Evolutionary conservation across 75 land plant species (phyloP).

Genomic region (Pinus tabuliformis): DNA sequence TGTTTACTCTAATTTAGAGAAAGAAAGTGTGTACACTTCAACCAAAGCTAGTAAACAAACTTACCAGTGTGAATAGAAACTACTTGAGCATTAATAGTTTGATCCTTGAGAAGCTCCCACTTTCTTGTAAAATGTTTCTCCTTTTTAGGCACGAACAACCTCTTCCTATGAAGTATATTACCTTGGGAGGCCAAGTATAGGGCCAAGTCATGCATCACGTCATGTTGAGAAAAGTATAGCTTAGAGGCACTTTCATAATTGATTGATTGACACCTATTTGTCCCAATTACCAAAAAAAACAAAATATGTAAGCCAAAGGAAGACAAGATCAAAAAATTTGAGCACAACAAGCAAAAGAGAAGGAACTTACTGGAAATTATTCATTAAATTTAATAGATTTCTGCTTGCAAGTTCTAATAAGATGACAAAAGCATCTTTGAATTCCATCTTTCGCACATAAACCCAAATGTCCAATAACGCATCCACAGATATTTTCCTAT

Average conservation of each 20-base stretch:
- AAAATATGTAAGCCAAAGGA: too few species aligned
- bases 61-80: slow-evolving; percentile 65
- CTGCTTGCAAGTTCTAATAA: slow-evolving; percentile 50
- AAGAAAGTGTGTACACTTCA: too few species aligned
- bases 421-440: slow-evolving; percentile 48
- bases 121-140: slow-evolving; percentile 41
- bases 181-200: slow-evolving; percentile 26
- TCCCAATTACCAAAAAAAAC: neutral
- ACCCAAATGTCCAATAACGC: slow-evolving; percentile 55
- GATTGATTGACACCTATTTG: neutral
- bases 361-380: neutral
- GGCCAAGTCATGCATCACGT: slow-evolving; percentile 59
- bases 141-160: slow-evolving; percentile 52
- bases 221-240: slow-evolving; percentile 20
- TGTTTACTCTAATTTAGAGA: too few species aligned
- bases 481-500: slow-evolving; percentile 51
- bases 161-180: slow-evolving; percentile 14
- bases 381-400: slow-evolving; percentile 40
- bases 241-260: neutral
- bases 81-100: slow-evolving; percentile 48
- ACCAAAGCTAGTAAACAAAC: too few species aligned
- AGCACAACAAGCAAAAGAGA: neutral
- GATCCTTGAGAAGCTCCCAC: slow-evolving; percentile 37
- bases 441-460: slow-evolving; percentile 41
- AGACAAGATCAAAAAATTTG: neutral